A percentile compares a stretch with the other conserved stretches of the same genome.
Conservation (phyloP, 257 asterid genomes). For the Salvia hispanica region DNA sequence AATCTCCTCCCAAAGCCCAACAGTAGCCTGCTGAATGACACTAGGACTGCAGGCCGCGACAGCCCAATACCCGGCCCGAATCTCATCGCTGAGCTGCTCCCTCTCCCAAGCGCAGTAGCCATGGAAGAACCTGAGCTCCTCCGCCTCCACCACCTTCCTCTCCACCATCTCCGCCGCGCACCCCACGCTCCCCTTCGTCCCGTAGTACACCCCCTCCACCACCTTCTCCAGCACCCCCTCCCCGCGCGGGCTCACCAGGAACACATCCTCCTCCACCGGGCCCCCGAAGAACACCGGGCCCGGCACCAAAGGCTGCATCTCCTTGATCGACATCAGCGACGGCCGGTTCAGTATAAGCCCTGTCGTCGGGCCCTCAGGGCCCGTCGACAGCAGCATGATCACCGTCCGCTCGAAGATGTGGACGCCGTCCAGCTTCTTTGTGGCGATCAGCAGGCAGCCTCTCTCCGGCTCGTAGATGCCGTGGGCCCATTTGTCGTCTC, state of each 20-base stretch:
- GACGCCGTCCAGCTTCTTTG: constrained; percentile 83
- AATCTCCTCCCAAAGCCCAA: constrained; percentile 80
- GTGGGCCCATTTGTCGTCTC: constrained; percentile 83
- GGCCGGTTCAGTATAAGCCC: constrained; percentile 87
- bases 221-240: constrained; percentile 80
- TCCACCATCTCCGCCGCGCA: constrained; percentile 90
- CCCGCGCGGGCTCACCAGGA: constrained; percentile 55
- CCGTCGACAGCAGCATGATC: constrained; percentile 61
- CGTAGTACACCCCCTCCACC: constrained; percentile 76
- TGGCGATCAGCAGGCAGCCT: constrained; percentile 74
- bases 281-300: constrained; percentile 83
- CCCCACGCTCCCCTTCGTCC: constrained; percentile 70
- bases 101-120: constrained; percentile 88
- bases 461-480: constrained; percentile 77
- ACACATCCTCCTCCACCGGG: constrained; percentile 75
- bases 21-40: constrained; percentile 54
- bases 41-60: constrained; percentile 76
- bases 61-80: constrained; percentile 82
- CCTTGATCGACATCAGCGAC: constrained; percentile 88
- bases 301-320: constrained; percentile 36
- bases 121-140: constrained; percentile 73
- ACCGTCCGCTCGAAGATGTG: constrained; percentile 85
- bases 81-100: constrained; percentile 71
- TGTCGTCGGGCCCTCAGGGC: constrained; percentile 64
- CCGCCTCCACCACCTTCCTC: constrained; percentile 50